These are phyloP conservation scores for Alternaria dauci DNA, from an alignment of 2,329 filamentous ascomycete genomes.

Conservation along the genomic window DNA sequence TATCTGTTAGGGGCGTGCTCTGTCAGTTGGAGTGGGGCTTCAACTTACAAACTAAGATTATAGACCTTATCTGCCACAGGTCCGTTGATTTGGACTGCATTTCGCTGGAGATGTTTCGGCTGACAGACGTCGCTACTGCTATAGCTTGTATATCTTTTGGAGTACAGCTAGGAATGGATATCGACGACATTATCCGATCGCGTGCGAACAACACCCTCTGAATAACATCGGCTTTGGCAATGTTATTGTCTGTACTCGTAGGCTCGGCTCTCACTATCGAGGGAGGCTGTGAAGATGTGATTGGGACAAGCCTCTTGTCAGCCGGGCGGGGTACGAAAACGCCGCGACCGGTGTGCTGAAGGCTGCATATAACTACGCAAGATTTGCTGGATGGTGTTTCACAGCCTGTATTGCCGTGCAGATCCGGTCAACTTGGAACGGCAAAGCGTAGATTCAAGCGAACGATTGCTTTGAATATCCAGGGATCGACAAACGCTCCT, in stretches of 20 bases:
- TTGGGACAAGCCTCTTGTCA: neutral
- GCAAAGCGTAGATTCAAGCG: neutral
- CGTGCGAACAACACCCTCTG: no score
- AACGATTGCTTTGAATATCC: neutral
- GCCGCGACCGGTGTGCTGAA: neutral
- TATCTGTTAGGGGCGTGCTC: neutral
- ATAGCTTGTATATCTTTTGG: neutral
- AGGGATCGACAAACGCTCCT: neutral
- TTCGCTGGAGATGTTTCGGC: conserved; percentile 10
- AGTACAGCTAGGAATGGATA: neutral
- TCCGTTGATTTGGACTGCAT: conserved; percentile 11
- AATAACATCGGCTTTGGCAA: neutral
- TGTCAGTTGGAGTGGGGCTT: neutral
- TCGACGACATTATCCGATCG: neutral
- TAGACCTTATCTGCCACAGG: neutral
- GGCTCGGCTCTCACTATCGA: neutral
- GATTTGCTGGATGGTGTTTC: neutral
- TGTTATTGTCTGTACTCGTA: neutral
- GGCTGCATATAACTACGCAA: neutral
- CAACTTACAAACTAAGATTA: conserved; percentile 11
- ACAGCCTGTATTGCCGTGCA: neutral
- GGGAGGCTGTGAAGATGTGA: neutral
- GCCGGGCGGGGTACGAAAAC: neutral
- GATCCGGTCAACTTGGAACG: neutral
- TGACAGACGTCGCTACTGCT: neutral